These are phyloP conservation scores for Corynespora cassiicola DNA, from an alignment of 2,329 filamentous ascomycete species.

Conservation along the genomic window DNA sequence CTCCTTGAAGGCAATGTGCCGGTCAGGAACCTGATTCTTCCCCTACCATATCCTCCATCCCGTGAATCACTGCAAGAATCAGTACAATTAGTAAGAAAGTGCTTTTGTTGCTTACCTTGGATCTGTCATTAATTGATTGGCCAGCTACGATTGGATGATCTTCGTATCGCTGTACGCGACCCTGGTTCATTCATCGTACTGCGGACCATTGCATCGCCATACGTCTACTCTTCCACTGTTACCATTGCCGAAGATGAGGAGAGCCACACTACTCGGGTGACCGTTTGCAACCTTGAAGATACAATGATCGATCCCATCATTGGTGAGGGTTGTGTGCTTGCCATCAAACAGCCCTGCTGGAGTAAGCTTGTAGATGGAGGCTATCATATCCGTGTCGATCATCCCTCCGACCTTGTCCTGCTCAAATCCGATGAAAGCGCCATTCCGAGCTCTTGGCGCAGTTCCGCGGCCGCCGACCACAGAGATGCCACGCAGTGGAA, in stretches of 20 bases:
- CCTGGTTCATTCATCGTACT: constrained; percentile 14
- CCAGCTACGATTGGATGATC: constrained; percentile 17
- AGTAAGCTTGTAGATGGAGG: constrained; percentile 16
- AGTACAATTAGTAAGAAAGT: constrained; percentile 6
- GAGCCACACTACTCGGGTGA: constrained; percentile 23
- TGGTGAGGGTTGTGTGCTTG: constrained; percentile 15
- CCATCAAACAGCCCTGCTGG: constrained; percentile 30
- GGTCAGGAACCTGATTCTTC: constrained; percentile 22
- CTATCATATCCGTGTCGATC: constrained; percentile 28
- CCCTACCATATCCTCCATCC: constrained; percentile 26
- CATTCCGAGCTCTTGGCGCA: constrained; percentile 17
- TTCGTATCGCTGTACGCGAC: constrained; percentile 13
- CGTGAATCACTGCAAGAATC: constrained; percentile 9
- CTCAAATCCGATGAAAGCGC: constrained; percentile 10
- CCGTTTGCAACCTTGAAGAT: constrained; percentile 31
- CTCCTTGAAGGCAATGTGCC: constrained; percentile 20
- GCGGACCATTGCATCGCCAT: constrained; percentile 23
- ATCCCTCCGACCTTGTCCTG: constrained; percentile 27
- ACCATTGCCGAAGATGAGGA: constrained; percentile 25
- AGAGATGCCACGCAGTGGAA: constrained; percentile 20
- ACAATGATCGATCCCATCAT: constrained; percentile 25
- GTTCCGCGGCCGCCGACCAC: not conserved
- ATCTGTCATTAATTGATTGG: not conserved
- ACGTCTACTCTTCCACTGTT: constrained; percentile 27
- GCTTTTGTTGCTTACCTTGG: not conserved